A percentile compares a stretch with the other conserved stretches of the same genome.
Evolutionary conservation across 306 rosid species (phyloP).

Genomic region (Lablab purpureus): DNA sequence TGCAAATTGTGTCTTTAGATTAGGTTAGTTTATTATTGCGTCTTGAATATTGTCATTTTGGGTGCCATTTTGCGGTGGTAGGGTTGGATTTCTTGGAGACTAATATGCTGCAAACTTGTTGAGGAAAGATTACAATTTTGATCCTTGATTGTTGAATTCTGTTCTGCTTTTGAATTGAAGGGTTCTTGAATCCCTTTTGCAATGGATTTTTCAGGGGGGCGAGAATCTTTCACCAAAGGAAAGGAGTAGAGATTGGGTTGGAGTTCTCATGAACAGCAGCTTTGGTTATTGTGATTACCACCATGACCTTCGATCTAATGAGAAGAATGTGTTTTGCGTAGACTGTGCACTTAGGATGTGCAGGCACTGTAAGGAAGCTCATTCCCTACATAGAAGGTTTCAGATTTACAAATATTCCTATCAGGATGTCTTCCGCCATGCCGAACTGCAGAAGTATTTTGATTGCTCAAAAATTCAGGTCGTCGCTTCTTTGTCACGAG

Average conservation of each 20-base stretch:
- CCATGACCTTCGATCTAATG: constrained; percentile 66
- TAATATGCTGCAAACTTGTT: background rate
- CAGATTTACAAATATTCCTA: constrained; percentile 90
- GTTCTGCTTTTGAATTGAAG: background rate
- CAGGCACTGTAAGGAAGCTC: constrained; percentile 77
- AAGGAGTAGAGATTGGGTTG: constrained; percentile 73
- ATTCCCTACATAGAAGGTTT: constrained; percentile 71
- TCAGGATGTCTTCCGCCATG: constrained; percentile 83
- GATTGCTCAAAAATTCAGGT: constrained; percentile 96
- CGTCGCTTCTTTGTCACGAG: constrained; percentile 14
- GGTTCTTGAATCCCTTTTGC: constrained; percentile 43
- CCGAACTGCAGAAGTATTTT: constrained; percentile 74
- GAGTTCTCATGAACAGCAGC: constrained; percentile 61
- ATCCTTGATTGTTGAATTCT: constrained; percentile 41
- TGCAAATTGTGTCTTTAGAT: constrained; percentile 27
- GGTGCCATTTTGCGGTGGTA: background rate
- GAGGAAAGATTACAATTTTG: constrained; percentile 25
- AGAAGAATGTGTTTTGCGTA: constrained; percentile 81
- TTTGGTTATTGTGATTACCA: constrained; percentile 82
- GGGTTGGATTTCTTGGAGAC: constrained; percentile 42
- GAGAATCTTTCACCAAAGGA: constrained; percentile 51
- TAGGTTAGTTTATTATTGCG: constrained; percentile 36
- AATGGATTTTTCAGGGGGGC: constrained; percentile 61
- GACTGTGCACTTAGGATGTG: constrained; percentile 77
- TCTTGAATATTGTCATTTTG: constrained; percentile 29